Percentiles rank a stretch among this genome's conserved stretches.
Conservation (phyloP, 2,329 filamentous ascomycete species). For the Zarea fungicola region DNA sequence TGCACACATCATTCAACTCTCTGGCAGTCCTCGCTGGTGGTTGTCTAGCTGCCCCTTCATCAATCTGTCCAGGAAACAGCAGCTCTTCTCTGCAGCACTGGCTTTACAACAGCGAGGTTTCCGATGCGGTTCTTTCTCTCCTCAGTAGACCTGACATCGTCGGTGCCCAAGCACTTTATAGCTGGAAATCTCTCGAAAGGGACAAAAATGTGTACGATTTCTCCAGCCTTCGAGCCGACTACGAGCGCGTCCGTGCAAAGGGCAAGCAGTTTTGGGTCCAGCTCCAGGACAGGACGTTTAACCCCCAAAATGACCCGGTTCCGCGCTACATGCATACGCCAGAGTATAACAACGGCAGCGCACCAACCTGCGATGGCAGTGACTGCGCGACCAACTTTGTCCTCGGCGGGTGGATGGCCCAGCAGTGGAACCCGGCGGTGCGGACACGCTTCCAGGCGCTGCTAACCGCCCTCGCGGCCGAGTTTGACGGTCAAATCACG, state of each 20-base stretch:
- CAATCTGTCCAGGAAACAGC: no score
- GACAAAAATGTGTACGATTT: background rate
- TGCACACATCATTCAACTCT: no score
- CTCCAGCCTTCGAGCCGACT: constrained; percentile 14
- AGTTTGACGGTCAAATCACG: constrained; percentile 17
- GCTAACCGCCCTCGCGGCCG: constrained; percentile 12
- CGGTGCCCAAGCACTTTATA: constrained; percentile 15
- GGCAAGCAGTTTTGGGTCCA: constrained; percentile 21
- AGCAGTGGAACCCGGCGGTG: constrained; percentile 11
- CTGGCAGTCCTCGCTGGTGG: no score
- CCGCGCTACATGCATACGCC: constrained; percentile 17
- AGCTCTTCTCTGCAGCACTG: constrained; percentile 9
- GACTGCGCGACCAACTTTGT: constrained; percentile 11
- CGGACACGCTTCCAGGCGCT: constrained; percentile 17
- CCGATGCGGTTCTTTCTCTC: constrained; percentile 6
- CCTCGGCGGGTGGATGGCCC: background rate
- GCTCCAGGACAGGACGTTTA: constrained; percentile 18
- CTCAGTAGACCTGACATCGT: constrained; percentile 14
- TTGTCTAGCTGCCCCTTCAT: no score
- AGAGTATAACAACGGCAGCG: constrained; percentile 19
- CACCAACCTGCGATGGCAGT: constrained; percentile 15
- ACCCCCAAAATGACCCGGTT: constrained; percentile 13
- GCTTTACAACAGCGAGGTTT: constrained; percentile 10
- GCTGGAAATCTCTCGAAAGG: constrained; percentile 15
- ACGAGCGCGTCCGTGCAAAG: constrained; percentile 25